phyloP scores from a whole-genome alignment of 148 eudicot genomes.

The Spergularia bocconei region DNA sequence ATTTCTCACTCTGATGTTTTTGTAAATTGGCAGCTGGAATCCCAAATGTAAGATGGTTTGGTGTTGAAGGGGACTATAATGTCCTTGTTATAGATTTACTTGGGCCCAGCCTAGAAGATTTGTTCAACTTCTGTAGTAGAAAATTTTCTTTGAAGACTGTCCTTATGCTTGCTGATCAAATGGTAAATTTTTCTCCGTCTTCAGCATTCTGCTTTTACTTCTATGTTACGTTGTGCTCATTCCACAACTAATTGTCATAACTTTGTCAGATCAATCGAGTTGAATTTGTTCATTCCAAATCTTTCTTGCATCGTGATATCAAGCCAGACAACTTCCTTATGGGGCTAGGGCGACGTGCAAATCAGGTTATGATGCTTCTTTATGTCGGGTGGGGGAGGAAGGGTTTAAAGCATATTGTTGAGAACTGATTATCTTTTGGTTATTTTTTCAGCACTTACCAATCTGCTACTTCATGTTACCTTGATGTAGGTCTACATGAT shows the following conservation, averaged over 20 bases:
- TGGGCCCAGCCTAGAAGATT: conserved; percentile 96
- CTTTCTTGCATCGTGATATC: conserved; percentile 96
- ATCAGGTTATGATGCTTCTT: conserved; percentile 55
- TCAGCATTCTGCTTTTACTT: too few species aligned
- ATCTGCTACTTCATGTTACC: conserved; percentile 11
- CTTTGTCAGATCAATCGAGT: conserved; percentile 76
- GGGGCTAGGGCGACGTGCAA: conserved; percentile 98
- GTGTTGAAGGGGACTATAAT: conserved; percentile 97
- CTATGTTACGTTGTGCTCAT: neutral
- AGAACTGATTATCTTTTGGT: neutral
- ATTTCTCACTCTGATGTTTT: conserved; percentile 2
- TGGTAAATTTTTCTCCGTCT: conserved; percentile 45
- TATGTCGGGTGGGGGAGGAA: neutral
- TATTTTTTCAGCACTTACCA: neutral
- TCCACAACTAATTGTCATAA: conserved; percentile 1
- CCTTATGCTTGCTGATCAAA: conserved; percentile 99
- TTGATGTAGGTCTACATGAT: conserved; percentile 79
- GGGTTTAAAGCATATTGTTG: neutral
- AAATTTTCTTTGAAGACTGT: conserved; percentile 91
- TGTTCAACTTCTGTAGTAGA: conserved; percentile 92
- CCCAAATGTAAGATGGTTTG: conserved; percentile 86
- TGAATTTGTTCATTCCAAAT: conserved; percentile 87
- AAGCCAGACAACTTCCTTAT: conserved; percentile 99
- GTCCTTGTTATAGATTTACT: conserved; percentile 93
- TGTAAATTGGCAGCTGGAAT: conserved; percentile 68